Conservation (phyloP, 306 rosid species). For the Purshia tridentata region DNA sequence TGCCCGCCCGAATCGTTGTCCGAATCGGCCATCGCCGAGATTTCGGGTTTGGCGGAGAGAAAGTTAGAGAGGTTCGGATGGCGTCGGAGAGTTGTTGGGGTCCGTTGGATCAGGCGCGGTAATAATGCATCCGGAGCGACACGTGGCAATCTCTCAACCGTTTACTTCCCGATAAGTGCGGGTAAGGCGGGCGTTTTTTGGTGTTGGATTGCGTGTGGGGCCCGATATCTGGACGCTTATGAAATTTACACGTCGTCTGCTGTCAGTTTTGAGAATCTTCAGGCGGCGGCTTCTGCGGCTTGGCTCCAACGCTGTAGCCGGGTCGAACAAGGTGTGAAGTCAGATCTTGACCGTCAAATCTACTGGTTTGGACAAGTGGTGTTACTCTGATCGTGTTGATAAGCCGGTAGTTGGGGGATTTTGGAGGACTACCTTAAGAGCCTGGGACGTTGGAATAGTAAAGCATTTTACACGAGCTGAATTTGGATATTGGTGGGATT, state of each 20-base stretch:
- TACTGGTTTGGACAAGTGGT: not conserved
- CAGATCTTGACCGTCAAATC: not conserved
- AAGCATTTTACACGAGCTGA: not conserved
- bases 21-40: conserved; percentile 58
- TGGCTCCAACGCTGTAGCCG: not conserved
- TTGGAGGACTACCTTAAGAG: no score
- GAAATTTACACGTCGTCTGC: not conserved
- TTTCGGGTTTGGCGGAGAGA: not conserved
- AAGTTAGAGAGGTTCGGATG: not conserved
- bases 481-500: not conserved
- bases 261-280: not conserved
- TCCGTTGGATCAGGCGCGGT: conserved; percentile 50
- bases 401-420: not conserved
- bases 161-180: conserved; percentile 29
- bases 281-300: conserved; percentile 18
- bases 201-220: conserved; percentile 29
- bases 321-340: not conserved
- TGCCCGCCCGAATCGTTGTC: conserved; percentile 69
- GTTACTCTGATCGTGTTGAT: not conserved
- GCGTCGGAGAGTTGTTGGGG: conserved; percentile 27
- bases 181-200: conserved; percentile 10
- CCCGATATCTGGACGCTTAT: not conserved
- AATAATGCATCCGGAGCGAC: conserved; percentile 38
- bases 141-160: conserved; percentile 39
- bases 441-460: no score